A percentile compares a stretch with the other conserved stretches of the same genome.
Conservation (phyloP, 2,329 filamentous ascomycete genomes). For the Bisporella sp. region DNA sequence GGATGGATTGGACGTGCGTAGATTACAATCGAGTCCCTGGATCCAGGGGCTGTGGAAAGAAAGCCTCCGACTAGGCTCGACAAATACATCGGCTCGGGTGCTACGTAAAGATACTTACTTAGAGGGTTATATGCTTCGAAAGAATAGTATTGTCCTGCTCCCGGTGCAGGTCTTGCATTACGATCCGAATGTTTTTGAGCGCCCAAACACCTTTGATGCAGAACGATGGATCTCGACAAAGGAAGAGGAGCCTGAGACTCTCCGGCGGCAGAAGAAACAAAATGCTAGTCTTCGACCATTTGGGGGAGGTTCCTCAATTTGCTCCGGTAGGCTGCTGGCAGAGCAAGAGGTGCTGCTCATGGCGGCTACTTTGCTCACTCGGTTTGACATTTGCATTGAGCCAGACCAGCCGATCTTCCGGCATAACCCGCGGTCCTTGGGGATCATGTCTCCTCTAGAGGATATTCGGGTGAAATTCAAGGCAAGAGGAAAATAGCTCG, state of each 20-base stretch:
- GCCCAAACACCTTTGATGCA: neutral
- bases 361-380: neutral
- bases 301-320: neutral
- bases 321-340: neutral
- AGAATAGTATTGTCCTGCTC: neutral
- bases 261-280: neutral
- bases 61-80: neutral
- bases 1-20: neutral
- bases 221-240: neutral
- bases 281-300: neutral
- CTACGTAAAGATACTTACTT: neutral
- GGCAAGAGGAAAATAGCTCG: too few relatives aligned
- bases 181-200: neutral
- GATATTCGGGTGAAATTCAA: neutral
- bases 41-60: neutral
- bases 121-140: neutral
- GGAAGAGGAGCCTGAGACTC: neutral
- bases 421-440: neutral
- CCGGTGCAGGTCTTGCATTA: neutral
- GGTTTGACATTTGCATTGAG: neutral
- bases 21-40: neutral
- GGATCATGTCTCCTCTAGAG: neutral
- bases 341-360: neutral
- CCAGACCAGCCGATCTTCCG: neutral
- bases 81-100: neutral